phyloP scores from a whole-genome alignment of 371 early-diverging fungal genomes.

The Rhizopus stolonifer region DNA sequence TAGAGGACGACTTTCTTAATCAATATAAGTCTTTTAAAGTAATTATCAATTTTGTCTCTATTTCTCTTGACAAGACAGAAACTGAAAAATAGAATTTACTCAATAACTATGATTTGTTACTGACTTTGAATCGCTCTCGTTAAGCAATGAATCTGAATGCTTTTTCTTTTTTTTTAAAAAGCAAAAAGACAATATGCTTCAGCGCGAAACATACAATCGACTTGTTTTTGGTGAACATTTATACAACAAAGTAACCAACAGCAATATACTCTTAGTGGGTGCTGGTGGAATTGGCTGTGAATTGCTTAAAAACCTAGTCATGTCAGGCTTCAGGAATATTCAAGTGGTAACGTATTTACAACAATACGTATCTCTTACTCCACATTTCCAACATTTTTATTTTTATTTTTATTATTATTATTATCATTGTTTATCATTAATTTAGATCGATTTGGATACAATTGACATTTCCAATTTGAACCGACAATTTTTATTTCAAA shows the following conservation, averaged over 20 bases:
- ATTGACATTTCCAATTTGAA: conserved; percentile 99
- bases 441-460: conserved; percentile 94
- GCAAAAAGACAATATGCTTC: neutral
- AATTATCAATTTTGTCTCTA: no score
- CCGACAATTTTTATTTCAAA: conserved; percentile 97
- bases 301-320: conserved; percentile 91
- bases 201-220: conserved; percentile 28
- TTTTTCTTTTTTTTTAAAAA: neutral
- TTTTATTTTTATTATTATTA: neutral
- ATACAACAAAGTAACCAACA: conserved; percentile 33
- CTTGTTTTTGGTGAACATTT: conserved; percentile 38
- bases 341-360: conserved; percentile 54
- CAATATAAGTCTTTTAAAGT: no score
- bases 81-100: no score
- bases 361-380: no score
- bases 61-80: no score
- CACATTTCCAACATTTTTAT: neutral
- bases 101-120: no score
- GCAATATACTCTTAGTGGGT: conserved; percentile 76
- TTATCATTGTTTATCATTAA: no score
- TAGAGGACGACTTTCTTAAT: no score
- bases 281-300: conserved; percentile 99
- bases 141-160: no score
- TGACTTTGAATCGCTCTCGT: no score
- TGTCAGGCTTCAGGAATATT: conserved; percentile 86